A percentile compares a stretch with the other conserved stretches of the same genome.
Evolutionary conservation across 2,329 filamentous ascomycete genomes (phyloP).

Genomic region (Fragosphaeria purpurea): DNA sequence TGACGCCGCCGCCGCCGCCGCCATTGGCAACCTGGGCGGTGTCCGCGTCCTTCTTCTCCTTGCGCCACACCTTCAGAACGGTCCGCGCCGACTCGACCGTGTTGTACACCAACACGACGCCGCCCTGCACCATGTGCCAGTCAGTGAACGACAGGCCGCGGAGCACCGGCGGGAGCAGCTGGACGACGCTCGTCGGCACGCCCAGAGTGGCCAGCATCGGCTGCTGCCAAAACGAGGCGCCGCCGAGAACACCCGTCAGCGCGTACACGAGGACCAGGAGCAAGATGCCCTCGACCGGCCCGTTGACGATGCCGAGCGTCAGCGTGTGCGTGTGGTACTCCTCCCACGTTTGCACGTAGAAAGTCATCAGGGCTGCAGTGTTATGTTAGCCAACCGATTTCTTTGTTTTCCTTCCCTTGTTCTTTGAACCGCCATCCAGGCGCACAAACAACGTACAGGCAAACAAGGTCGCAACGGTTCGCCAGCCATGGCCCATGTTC

Average conservation of each 20-base stretch:
- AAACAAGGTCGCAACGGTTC: constrained; percentile 74
- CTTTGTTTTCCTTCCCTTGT: too few relatives aligned
- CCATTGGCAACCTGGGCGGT: constrained; percentile 21
- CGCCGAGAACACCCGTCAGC: constrained; percentile 74
- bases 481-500: constrained; percentile 89
- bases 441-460: constrained; percentile 47
- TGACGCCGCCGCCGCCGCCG: constrained; percentile 1
- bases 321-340: constrained; percentile 97
- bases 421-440: too few relatives aligned
- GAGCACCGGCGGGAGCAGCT: constrained; percentile 52
- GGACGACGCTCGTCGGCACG: constrained; percentile 58
- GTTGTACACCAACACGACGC: constrained; percentile 73
- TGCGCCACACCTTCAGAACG: constrained; percentile 69
- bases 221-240: constrained; percentile 87
- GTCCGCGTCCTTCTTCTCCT: constrained; percentile 1
- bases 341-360: constrained; percentile 98
- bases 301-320: constrained; percentile 83
- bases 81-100: constrained; percentile 70
- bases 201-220: constrained; percentile 64
- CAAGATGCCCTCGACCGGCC: constrained; percentile 88
- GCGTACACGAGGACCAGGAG: constrained; percentile 74
- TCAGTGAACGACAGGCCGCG: constrained; percentile 81
- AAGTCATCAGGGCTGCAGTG: constrained; percentile 69
- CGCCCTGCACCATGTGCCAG: constrained; percentile 86
- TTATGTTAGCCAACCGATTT: not conserved